Base-by-base conservation (phyloP, 176 grass and related monocot genomes). In the Phoenix roebelenii region DNA sequence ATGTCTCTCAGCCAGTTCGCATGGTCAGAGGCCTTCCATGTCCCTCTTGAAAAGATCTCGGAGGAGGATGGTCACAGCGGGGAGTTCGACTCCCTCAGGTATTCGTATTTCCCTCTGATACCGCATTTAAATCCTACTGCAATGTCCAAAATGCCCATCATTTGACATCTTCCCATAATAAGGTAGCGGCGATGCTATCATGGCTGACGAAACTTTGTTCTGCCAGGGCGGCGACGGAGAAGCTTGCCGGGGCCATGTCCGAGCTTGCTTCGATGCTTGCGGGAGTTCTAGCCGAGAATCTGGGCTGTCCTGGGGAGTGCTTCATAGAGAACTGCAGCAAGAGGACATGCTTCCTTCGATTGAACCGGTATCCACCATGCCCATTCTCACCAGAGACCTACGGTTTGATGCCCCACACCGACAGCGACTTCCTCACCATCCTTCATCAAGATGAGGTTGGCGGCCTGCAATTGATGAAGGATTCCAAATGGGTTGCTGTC, bases 341-440 rank as follows among this genome's bases (percentile, higher is more conserved):
- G 63, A 49, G 76, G 72, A 88, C 81, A 48, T 91, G 87, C 53
- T 91, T 91, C 72, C 81, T 98, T 23, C 80, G 87, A 49, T 76
- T 92, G 52, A 98, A 98, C 79, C 52, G 79, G 49, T 98, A 98
- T 76, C 93, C 93, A 58, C 29, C 79, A 51, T 98, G 93, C 67
- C 81, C 87, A 18, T 67, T 86, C 26, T 68, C 77, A 1, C 58
- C 73, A 5, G 79, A 75, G 54, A 71, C 72, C 66, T 88, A 85
- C 50, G 87, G 87, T 3, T 73, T 98, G 70, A 83, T 92, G 58
- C 93, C 93, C 10, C 93, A 97, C 77, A 88, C 87, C 23, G 87
- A 92, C 81, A 98, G 87, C 67, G 84, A 82, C 72, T 98, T 88
- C 85, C 82, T 98, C 66, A 98, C 93, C 55, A 79, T 98, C 57